phyloP scores from a whole-genome alignment of 805 yeast genomes.

The Saccharomycopsis babjevae region DNA sequence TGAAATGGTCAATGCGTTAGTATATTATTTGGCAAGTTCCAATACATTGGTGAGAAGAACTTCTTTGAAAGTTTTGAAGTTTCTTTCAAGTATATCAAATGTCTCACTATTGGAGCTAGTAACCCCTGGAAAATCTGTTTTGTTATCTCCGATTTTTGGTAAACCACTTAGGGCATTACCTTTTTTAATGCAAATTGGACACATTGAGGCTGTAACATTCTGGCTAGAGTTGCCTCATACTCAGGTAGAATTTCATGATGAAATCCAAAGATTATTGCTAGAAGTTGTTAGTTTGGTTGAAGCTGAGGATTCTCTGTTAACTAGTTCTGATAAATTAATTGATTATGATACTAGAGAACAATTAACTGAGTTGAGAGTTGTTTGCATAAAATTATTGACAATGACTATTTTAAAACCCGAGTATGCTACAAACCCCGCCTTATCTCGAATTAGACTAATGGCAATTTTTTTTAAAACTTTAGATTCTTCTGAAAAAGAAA shows the following conservation, averaged over 20 bases:
- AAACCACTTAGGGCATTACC: slow-evolving; percentile 95
- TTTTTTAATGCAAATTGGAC: slow-evolving; percentile 97
- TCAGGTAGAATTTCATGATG: slow-evolving; percentile 80
- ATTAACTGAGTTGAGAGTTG: slow-evolving; percentile 76
- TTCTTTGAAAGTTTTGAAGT: slow-evolving; percentile 58
- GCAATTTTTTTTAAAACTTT: slow-evolving; percentile 93
- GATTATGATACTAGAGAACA: slow-evolving; percentile 88
- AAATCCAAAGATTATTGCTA: slow-evolving; percentile 67
- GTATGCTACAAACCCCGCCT: slow-evolving; percentile 62
- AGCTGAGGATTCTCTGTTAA: slow-evolving; percentile 93
- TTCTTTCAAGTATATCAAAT: slow-evolving; percentile 58
- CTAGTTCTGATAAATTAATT: slow-evolving; percentile 73
- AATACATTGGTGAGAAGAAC: slow-evolving; percentile 74
- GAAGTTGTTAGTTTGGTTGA: slow-evolving; percentile 94
- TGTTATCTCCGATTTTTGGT: slow-evolving; percentile 90
- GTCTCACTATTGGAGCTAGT: slow-evolving; percentile 67
- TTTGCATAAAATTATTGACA: slow-evolving; percentile 75
- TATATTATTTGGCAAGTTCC: slow-evolving; percentile 87
- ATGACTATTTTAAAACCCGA: slow-evolving; percentile 79
- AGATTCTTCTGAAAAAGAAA: slow-evolving; percentile 73
- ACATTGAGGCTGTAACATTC: slow-evolving; percentile 93
- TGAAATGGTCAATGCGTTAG: slow-evolving; percentile 77
- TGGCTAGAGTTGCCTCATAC: slow-evolving; percentile 75
- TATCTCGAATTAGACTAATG: slow-evolving; percentile 69
- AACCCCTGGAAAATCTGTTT: slow-evolving; percentile 69